These are phyloP conservation scores for Paramecium octaurelia DNA, from an alignment of 73 alveolate species.

Conservation along the genomic window DNA sequence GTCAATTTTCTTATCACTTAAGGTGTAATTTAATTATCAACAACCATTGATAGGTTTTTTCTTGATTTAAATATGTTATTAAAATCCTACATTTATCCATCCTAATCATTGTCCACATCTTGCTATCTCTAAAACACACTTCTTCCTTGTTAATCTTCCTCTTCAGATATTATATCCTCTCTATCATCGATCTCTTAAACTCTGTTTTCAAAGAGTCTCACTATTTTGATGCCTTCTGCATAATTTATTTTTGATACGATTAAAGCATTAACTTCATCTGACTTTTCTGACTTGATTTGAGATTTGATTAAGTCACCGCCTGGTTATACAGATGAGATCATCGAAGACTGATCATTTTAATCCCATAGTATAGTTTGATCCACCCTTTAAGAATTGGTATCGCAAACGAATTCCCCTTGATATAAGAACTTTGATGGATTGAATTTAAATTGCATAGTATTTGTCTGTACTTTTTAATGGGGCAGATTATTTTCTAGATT, in stretches of 20 bases:
- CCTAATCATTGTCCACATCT: neutral
- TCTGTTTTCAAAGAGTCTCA: slow-evolving; percentile 25
- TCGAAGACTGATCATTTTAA: neutral
- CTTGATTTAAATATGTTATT: slow-evolving; percentile 45
- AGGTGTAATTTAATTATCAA: slow-evolving; percentile 36
- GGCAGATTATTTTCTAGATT: neutral
- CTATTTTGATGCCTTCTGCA: neutral
- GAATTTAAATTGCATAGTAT: neutral
- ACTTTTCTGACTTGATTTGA: neutral
- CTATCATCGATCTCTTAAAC: slow-evolving; percentile 38
- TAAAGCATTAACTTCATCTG: neutral
- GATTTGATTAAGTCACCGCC: neutral
- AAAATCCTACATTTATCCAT: neutral
- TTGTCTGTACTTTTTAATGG: neutral
- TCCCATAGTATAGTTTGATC: slow-evolving; percentile 49
- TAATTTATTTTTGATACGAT: neutral
- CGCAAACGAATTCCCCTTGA: neutral
- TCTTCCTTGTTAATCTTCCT: neutral
- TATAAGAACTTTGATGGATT: neutral
- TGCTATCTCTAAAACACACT: neutral
- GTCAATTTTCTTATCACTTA: neutral
- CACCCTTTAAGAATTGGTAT: slow-evolving; percentile 15
- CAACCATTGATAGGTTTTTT: slow-evolving; percentile 29
- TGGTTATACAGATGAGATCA: neutral
- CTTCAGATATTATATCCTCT: slow-evolving; percentile 4